Base-by-base conservation (phyloP, 805 yeast genomes). In the Barnettozyma salicaria region DNA sequence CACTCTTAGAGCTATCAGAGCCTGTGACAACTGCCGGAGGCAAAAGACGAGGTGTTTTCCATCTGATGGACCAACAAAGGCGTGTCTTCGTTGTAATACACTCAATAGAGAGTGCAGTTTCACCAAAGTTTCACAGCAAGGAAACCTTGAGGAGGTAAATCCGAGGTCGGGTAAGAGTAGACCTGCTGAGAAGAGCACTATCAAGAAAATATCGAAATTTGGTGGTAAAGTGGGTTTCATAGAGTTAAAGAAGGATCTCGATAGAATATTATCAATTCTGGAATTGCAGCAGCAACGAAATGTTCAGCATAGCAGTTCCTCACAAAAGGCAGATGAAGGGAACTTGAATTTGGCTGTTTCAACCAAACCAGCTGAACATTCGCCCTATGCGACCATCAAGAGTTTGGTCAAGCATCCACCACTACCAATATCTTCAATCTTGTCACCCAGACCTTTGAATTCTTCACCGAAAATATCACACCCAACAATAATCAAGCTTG, bases 31-130 rank as follows among this genome's bases (percentile, higher is more conserved):
- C 19, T 27, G 29, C 29, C 8, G 29, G 12, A 13, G 29, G 12
- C 29, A 27, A 19, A 27, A 27, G n/a, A 27, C 29, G 10, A 13
- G 29, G 6, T 27, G 29, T 19, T 27, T 27, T 19, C 29, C 29
- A 8, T 27, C 29, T 27, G 19, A 14, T 6, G 29, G 29, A 10
- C 18, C 29, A 4, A 7, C 29, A 10, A 11, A 9, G 19, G 18
- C 17, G 7, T 27, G 29, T 27, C 29, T 27, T 6, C 29, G 29
- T 16, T 27, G 29, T 16, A 10, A 16, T 6, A 27, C 29, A 10
- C 29, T 27, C 7, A 27, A 13, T 10, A 27, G 29, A 14, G n/a
- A 5, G 9, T 27, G 29, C 19, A 27, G 19, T 13, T 27, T 27
- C 11, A 7, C 29, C 10, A 27, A 27, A 13, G 17, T 7, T 7